Evolutionary conservation across 1,139 yeast species (phyloP).

Genomic region (Ogataea hybrid): DNA sequence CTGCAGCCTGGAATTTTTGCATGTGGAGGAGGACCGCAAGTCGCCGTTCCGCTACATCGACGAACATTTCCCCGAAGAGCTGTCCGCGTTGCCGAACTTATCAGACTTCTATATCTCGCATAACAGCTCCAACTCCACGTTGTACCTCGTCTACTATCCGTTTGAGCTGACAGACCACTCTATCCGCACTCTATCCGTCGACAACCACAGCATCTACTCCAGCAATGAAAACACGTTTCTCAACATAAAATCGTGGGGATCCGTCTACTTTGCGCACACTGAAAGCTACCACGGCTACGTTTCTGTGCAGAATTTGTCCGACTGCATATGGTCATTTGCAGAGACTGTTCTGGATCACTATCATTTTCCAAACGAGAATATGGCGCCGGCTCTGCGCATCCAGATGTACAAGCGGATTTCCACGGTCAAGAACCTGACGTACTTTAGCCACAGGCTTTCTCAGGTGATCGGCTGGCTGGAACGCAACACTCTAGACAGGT

Average conservation of each 20-base stretch:
- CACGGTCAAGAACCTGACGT: conserved; percentile 21
- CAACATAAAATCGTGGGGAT: conserved; percentile 24
- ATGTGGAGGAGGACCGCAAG: conserved; percentile 1
- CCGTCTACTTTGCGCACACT: conserved; percentile 26
- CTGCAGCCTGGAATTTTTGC: conserved; percentile 53
- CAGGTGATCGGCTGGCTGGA: conserved; percentile 10
- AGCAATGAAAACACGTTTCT: conserved; percentile 20
- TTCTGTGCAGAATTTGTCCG: conserved; percentile 12
- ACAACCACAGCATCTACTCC: conserved; percentile 16
- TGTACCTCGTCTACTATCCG: conserved; percentile 27
- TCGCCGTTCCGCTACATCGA: conserved; percentile 14
- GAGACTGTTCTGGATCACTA: conserved; percentile 22
- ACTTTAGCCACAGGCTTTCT: conserved; percentile 18
- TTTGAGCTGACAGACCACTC: conserved; percentile 20
- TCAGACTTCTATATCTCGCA: conserved; percentile 15
- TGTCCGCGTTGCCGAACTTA: conserved; percentile 23
- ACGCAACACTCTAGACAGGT: conserved; percentile 4
- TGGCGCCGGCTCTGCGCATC: conserved; percentile 25
- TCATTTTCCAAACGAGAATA: conserved; percentile 22
- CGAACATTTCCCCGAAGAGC: conserved; percentile 22
- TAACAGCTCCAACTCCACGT: conserved; percentile 1
- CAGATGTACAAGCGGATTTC: conserved; percentile 23
- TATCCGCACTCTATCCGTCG: conserved; percentile 15
- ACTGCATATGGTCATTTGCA: conserved; percentile 26
- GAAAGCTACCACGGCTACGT: neutral